A percentile compares a stretch with the other conserved stretches of the same genome.
phyloP scores from a whole-genome alignment of 2,329 filamentous ascomycete genomes.

The Emergomyces orientalis region DNA sequence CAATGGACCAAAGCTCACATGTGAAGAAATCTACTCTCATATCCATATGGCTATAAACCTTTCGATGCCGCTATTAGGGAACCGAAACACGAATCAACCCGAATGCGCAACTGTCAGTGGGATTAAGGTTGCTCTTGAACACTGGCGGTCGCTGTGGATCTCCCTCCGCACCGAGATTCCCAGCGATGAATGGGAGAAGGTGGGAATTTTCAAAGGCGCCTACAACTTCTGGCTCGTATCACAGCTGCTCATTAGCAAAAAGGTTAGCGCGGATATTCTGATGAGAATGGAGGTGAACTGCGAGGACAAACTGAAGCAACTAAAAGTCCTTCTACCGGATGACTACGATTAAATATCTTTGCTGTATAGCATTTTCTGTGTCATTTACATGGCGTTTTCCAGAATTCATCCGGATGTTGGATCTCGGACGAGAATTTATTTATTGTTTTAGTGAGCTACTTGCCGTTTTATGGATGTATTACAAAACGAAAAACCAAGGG shows the following conservation, averaged over 20 bases:
- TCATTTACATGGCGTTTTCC: not conserved
- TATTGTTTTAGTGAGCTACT: not conserved
- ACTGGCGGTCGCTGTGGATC: slow-evolving; percentile 34
- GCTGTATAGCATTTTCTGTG: not conserved
- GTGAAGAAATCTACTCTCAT: slow-evolving; percentile 28
- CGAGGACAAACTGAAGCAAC: slow-evolving; percentile 35
- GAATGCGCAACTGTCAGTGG: slow-evolving; percentile 25
- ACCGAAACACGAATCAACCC: slow-evolving; percentile 9
- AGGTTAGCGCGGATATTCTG: slow-evolving; percentile 35
- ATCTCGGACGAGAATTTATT: not conserved
- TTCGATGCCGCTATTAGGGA: slow-evolving; percentile 21
- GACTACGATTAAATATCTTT: not conserved
- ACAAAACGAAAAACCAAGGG: not conserved
- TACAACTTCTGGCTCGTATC: slow-evolving; percentile 38
- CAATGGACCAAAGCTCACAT: slow-evolving; percentile 17
- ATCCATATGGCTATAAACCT: slow-evolving; percentile 35
- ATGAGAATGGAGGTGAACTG: slow-evolving; percentile 39
- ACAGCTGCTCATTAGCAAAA: slow-evolving; percentile 34
- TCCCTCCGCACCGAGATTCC: slow-evolving; percentile 25
- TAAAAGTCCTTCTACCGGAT: slow-evolving; percentile 24
- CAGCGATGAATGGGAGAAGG: slow-evolving; percentile 30
- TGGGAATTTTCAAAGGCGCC: slow-evolving; percentile 36
- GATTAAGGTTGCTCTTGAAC: slow-evolving; percentile 28
- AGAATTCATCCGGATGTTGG: not conserved
- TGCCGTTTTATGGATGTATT: not conserved